Percentiles rank a stretch among this genome's conserved stretches.
Evolutionary conservation across 345 rosid species (phyloP).

Genomic region (Viola odorata): DNA sequence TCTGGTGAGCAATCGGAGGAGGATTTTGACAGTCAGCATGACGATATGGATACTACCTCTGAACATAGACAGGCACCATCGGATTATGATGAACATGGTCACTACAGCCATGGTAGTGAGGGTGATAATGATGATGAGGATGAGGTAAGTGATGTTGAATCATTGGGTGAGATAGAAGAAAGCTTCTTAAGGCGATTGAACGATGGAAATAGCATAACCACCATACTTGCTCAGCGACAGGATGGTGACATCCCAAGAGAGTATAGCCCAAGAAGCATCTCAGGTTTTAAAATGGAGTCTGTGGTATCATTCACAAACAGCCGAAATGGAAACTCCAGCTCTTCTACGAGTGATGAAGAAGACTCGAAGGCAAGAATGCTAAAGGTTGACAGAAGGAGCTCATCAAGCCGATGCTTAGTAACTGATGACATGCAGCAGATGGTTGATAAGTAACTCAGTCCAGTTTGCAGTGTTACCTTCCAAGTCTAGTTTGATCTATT

Average conservation of each 20-base stretch:
- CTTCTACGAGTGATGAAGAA: conserved; percentile 30
- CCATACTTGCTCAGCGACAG: conserved; percentile 13
- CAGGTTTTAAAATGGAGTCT: conserved; percentile 30
- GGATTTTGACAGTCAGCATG: conserved; percentile 63
- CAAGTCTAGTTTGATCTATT: conserved; percentile 15
- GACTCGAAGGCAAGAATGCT: conserved; percentile 23
- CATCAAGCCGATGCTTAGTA: conserved; percentile 16
- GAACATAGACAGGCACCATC: conserved; percentile 54
- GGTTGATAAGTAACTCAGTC: conserved; percentile 23
- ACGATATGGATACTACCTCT: conserved; percentile 72
- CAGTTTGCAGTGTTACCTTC: conserved; percentile 6
- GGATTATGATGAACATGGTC: conserved; percentile 40
- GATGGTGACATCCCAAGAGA: conserved; percentile 15
- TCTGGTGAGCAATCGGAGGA: conserved; percentile 49
- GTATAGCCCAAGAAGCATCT: conserved; percentile 28
- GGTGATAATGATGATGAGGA: conserved; percentile 34
- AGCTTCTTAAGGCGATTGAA: conserved; percentile 59
- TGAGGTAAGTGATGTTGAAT: conserved; percentile 36
- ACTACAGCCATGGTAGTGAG: conserved; percentile 29
- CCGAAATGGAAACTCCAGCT: conserved; percentile 35
- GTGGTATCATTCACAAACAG: conserved; percentile 39
- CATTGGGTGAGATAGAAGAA: conserved; percentile 57
- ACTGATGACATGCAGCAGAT: conserved; percentile 23
- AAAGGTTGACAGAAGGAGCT: conserved; percentile 10
- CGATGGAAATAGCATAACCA: conserved; percentile 12